Base-by-base conservation (phyloP, 23 red algal species). In the Cyanidiococcus yangmingshanensis region DNA sequence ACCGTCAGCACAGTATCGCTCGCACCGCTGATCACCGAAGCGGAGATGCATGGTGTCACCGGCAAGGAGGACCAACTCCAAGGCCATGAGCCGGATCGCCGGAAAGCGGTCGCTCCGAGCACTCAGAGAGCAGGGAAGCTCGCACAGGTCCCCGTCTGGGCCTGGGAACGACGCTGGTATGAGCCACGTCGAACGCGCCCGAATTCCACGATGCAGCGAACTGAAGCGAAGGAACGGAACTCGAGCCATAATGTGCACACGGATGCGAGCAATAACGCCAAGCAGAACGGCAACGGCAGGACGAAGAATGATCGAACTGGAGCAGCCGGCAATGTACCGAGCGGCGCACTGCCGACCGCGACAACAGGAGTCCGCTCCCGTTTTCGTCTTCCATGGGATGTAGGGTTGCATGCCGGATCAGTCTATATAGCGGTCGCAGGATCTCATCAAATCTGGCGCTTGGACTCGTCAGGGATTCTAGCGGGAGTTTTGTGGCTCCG, bases 401-500 rank as follows among this genome's bases (percentile, higher is more conserved):
- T 85, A n/a, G 77, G 76, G 39, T 37, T 95, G 37, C 75, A 80
- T 57, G 50, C 78, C 1, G 33, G 39, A 0, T 21, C 31, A n/a
- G 40, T 87, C 37, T 85, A 82, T 63, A 80, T 95, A 2, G 90
- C 90, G 0, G 87, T 87, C 82, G 85, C 90, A 25, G 90, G 90
- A 36, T 86, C 84, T 1, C 85, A 95, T 58, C 90, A 95, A 76
- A 80, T 95, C 1, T 95, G 90, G 90, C 68, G 82, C 17, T 41
- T 94, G 74, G 57, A 76, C 34, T 39, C 89, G 35, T 25, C 75
- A 0, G 75, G 41, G 2, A 40, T 40, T 0, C 75, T 77, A 31
- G n/a, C 39, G 39, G 0, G 0, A 40, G 31, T 95, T 79, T 76
- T 84, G 79, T 2, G 90, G 90, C 16, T 81, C 76, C 31, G 90